Base-by-base conservation (phyloP, 129 eudicot genomes). In the Centella asiatica region DNA sequence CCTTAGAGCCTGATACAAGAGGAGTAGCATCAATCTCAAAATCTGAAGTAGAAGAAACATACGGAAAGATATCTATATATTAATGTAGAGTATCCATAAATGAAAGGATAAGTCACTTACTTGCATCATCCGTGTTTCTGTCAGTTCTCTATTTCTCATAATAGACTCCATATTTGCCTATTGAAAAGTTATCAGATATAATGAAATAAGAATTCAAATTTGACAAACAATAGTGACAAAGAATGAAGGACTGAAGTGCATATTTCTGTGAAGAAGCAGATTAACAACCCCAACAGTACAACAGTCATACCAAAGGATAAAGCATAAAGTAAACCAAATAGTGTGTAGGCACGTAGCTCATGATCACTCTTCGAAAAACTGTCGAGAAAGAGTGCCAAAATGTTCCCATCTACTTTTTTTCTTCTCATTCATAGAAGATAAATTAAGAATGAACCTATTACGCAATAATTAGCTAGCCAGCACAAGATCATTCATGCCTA, bases 101-200 rank as follows among this genome's bases (percentile, higher is more conserved):
- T 24, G 6, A 62, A 25, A 36, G 48, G 69, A 51, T 62, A 52
- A 57, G 24, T 23, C 46, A 64, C 96, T 82, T 82, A 92, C 98
- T 84, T 92, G 98, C 94, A 87, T 92, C 98, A 92, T 92, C 74
- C 98, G 77, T 59, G 98, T 92, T 82, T 92, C 98, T 31, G 95
- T 75, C 60, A 92, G 80, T 71, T 92, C 98, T 76, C 98, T 87
- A 61, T 71, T 92, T 69, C 98, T 87, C 95, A 87, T 82, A 53
- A 87, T 73, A 57, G 96, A 68, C 68, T 92, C 98, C 96, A 80
- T 92, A 77, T 75, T 92, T 58, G 84, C 98, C 98, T 86, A 83
- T 71, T 66, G 28, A 60, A 64, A 55, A 65, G 66, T 28, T 64
- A 72, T 28, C 24, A 67, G 34, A 25, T 31, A 57, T 36, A 9